phyloP scores from a whole-genome alignment of 805 yeast species.

The Saccharomycopsis babjevae region DNA sequence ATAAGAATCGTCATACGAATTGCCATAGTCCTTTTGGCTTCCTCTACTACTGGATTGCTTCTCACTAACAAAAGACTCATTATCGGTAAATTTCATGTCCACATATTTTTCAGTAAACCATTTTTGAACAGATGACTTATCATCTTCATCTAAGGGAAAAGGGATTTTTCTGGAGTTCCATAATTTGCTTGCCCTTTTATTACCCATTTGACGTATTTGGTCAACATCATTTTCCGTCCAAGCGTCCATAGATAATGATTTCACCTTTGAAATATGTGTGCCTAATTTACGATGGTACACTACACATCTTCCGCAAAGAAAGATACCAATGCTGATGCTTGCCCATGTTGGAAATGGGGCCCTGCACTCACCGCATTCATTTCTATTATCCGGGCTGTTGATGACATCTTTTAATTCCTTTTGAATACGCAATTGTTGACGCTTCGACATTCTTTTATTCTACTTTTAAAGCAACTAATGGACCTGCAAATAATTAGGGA shows the following conservation, averaged over 20 bases:
- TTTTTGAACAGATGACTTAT: conserved; percentile 45
- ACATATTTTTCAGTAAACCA: conserved; percentile 62
- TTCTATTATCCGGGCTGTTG: conserved; percentile 47
- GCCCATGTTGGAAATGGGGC: conserved; percentile 48
- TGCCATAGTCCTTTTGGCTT: neutral
- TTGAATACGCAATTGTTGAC: conserved; percentile 36
- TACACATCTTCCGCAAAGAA: conserved; percentile 80
- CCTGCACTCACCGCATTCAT: conserved; percentile 75
- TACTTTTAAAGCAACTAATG: neutral
- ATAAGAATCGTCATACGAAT: neutral
- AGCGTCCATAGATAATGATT: conserved; percentile 60
- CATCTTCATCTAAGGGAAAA: conserved; percentile 70
- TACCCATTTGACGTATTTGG: conserved; percentile 39
- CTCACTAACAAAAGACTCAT: conserved; percentile 6
- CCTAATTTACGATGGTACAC: conserved; percentile 64
- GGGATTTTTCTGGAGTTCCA: conserved; percentile 67
- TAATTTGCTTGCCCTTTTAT: conserved; percentile 42
- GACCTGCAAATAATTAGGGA: neutral
- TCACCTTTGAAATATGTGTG: conserved; percentile 49
- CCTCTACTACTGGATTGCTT: conserved; percentile 17
- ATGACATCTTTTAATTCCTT: conserved; percentile 48
- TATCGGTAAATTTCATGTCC: conserved; percentile 38
- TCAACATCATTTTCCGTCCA: conserved; percentile 56
- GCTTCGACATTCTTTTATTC: conserved; percentile 25
- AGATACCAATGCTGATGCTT: conserved; percentile 40